A percentile compares a stretch with the other conserved stretches of the same genome.
These are phyloP conservation scores for Gossypium herbaceum DNA, from an alignment of 345 rosid species.

Conservation along the genomic window DNA sequence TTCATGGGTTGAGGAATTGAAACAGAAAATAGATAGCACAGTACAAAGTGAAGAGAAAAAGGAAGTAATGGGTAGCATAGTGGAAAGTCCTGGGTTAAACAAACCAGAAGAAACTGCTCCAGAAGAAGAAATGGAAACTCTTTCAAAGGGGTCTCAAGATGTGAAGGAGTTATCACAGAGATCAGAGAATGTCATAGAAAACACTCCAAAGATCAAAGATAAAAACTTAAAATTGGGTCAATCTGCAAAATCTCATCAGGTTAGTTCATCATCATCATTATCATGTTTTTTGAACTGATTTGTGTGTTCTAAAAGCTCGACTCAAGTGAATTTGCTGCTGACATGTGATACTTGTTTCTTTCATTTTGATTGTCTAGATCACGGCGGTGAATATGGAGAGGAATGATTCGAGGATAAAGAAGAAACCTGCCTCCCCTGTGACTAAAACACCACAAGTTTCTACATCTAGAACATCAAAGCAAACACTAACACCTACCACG, in stretches of 20 bases:
- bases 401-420: conserved; percentile 20
- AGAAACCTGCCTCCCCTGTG: conserved; percentile 34
- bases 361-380: conserved; percentile 32
- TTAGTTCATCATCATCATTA: conserved; percentile 23
- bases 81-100: conserved; percentile 17
- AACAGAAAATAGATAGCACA: conserved; percentile 30
- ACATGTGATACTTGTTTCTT: conserved; percentile 1
- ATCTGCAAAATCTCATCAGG: conserved; percentile 49
- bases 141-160: conserved; percentile 16
- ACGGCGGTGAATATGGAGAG: conserved; percentile 29
- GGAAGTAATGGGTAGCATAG: conserved; percentile 18
- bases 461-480: conserved; percentile 52
- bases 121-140: conserved; percentile 28
- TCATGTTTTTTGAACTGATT: not conserved
- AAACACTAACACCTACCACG: conserved; percentile 33
- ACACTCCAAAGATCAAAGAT: conserved; percentile 22
- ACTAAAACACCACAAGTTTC: conserved; percentile 39
- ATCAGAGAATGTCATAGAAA: conserved; percentile 29
- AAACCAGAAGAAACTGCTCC: conserved; percentile 31
- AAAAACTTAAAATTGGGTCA: conserved; percentile 31
- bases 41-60: conserved; percentile 32
- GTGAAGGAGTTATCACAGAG: conserved; percentile 27
- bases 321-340: conserved; percentile 5
- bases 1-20: conserved; percentile 29
- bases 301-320: not conserved